Base-by-base conservation (phyloP, 2,329 filamentous ascomycete species). In the Metarhizium brunneum region DNA sequence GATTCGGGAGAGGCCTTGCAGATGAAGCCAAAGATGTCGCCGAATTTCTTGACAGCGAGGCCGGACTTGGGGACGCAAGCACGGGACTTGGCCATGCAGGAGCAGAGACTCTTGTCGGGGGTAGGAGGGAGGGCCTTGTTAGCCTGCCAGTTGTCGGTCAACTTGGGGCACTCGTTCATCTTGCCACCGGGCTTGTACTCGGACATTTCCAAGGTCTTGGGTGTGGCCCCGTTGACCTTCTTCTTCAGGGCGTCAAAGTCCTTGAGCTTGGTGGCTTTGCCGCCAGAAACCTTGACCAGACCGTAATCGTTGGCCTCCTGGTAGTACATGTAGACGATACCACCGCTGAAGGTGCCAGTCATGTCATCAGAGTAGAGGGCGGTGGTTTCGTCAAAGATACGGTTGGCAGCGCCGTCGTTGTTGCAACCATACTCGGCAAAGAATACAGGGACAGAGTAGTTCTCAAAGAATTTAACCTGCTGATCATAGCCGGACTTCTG, bases 391-490 rank as follows among this genome's bases (percentile, higher is more conserved):
- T 88, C 83, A 76, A 95, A 99, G 58, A 81, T 79, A 74, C 94
- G 90, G 58, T 81, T 84, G 47, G 80, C 78, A 38, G 79, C 77
- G 55, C 82, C 82, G 56, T 70, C 66, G 47, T 73, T 78, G 76
- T 95, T 97, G 85, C 94, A 99, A 64, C 94, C 94, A 68, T 99
- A 99, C 76, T 99, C 94, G 62, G 94, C 94, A 71, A 99, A 96
- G 85, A 99, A 99, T 66, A 91, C 88, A 50, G 94, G 94, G 3
- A 97, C 90, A 10, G 89, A 90, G 80, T 94, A 99, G 69, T 86
- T 83, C 57, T 78, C 71, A 77, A 96, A 99, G 75, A 96, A 92
- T 62, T 89, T 73, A 63, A 91, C 91, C 70, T 92, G 88, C 56
- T 84, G 80, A 61, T 86, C 79, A 75, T 92, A 99, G 54, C 90